phyloP scores from a whole-genome alignment of 257 asterid genomes.

The Solanum bulbocastanum region DNA sequence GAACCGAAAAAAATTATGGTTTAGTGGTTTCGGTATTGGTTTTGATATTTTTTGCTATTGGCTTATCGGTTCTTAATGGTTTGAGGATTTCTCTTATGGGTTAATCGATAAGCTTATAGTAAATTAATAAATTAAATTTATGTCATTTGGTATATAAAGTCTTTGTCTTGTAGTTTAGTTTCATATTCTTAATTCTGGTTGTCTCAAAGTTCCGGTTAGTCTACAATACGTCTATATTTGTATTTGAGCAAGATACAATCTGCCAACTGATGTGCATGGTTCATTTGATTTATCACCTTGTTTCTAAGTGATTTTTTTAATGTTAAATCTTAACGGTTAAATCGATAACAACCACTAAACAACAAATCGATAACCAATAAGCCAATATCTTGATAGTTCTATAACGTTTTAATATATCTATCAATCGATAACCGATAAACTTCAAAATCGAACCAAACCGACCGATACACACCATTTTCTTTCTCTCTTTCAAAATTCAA shows the following conservation, averaged over 20 bases:
- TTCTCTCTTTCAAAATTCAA: not conserved
- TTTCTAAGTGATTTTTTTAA: no score
- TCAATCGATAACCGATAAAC: not conserved
- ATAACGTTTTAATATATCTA: no score
- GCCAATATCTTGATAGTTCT: not conserved
- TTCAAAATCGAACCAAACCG: not conserved
- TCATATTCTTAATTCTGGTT: not conserved
- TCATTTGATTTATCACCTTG: not conserved
- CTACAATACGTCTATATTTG: not conserved
- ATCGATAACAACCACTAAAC: not conserved
- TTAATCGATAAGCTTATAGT: not conserved
- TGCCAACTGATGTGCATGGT: not conserved
- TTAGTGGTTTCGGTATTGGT: no score
- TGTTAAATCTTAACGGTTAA: no score
- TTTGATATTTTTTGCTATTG: not conserved
- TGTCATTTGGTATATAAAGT: not conserved
- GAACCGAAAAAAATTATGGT: not conserved
- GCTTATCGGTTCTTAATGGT: not conserved
- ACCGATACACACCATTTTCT: not conserved
- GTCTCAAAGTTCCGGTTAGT: not conserved
- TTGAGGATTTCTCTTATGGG: not conserved
- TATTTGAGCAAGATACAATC: not conserved
- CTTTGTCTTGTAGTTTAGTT: not conserved
- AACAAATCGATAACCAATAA: not conserved
- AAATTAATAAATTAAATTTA: no score